Percentiles rank a stretch among this genome's conserved stretches.
Evolutionary conservation across 1,284 basidiomycete genomes (phyloP).

Genomic region (Pseudozyma flocculosa): DNA sequence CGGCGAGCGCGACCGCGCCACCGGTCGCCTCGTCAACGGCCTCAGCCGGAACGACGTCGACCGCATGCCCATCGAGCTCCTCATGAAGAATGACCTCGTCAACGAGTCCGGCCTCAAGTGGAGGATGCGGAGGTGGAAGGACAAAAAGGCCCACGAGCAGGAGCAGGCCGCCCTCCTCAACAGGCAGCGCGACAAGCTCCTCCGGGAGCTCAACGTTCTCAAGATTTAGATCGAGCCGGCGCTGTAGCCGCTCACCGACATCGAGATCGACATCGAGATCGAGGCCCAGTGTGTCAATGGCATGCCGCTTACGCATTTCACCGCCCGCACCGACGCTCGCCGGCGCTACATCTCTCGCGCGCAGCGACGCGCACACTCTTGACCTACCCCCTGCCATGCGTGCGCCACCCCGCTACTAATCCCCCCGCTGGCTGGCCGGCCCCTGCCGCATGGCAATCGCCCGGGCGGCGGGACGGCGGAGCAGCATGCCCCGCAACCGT

Average conservation of each 20-base stretch:
- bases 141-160: constrained; percentile 21
- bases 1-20: constrained; percentile 12
- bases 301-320: no score
- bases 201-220: constrained; percentile 45
- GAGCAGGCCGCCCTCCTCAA: constrained; percentile 9
- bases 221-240: constrained; percentile 29
- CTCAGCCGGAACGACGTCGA: constrained; percentile 43
- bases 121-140: constrained; percentile 50
- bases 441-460: not conserved
- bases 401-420: no score
- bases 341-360: no score
- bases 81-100: constrained; percentile 51
- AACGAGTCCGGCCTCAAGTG: constrained; percentile 51
- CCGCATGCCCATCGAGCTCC: constrained; percentile 54
- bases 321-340: no score
- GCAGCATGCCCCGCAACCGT: constrained; percentile 15
- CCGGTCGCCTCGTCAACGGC: constrained; percentile 23
- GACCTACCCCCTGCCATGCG: no score
- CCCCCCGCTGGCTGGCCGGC: no score
- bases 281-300: no score
- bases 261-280: no score
- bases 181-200: constrained; percentile 17
- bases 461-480: constrained; percentile 1
- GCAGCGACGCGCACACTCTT: no score
- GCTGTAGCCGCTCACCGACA: no score